Percentiles rank a stretch among this genome's conserved stretches.
These are phyloP conservation scores for Adansonia rubrostipa DNA, from an alignment of 441 rosid species.

Conservation along the genomic window DNA sequence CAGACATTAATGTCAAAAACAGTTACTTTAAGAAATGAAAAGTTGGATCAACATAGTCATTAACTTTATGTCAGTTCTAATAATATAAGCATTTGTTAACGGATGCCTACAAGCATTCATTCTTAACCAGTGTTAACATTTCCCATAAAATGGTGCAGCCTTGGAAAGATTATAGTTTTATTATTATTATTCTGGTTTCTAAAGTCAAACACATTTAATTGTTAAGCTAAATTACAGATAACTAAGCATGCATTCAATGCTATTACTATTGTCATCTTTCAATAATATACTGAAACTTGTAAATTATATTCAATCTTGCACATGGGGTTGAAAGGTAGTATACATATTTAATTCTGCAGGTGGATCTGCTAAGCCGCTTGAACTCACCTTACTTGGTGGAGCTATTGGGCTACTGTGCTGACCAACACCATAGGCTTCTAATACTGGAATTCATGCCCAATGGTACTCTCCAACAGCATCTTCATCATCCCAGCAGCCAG, in stretches of 20 bases:
- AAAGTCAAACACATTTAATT: background rate
- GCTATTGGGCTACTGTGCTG: constrained; percentile 89
- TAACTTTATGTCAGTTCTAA: too few relatives aligned
- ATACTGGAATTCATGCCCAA: constrained; percentile 76
- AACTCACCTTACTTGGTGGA: constrained; percentile 81
- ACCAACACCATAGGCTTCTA: constrained; percentile 73
- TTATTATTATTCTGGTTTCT: background rate
- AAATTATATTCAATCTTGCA: constrained; percentile 30
- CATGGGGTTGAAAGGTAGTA: constrained; percentile 26
- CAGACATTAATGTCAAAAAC: too few relatives aligned
- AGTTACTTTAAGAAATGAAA: too few relatives aligned
- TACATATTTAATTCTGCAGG: constrained; percentile 48
- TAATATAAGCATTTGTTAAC: too few relatives aligned
- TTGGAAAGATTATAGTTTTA: background rate
- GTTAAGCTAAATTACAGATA: background rate
- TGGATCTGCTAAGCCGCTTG: constrained; percentile 79
- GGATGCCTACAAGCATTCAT: too few relatives aligned
- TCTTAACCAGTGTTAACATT: too few relatives aligned
- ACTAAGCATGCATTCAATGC: background rate
- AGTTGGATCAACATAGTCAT: too few relatives aligned
- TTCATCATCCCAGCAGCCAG: constrained; percentile 46
- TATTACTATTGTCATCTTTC: background rate
- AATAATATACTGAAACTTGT: background rate
- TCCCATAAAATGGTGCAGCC: background rate
- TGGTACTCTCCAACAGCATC: constrained; percentile 64